Evolutionary conservation across 257 asterid genomes (phyloP), one percentile per base, ranked within the genome.

Genomic region (Fraxinus quadrangulata): DNA sequence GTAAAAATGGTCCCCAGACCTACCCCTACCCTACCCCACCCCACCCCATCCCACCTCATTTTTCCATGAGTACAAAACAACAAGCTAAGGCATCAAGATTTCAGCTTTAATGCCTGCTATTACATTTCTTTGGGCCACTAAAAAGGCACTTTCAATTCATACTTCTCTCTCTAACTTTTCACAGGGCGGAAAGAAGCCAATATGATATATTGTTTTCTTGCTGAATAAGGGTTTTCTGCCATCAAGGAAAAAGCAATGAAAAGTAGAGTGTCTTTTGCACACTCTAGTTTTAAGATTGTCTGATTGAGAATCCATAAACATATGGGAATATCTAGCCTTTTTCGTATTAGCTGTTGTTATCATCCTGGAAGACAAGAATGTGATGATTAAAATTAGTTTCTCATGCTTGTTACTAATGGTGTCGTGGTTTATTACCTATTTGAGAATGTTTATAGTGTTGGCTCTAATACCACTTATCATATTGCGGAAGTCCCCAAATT

Each of bases 41-140:
- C 45, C 12, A 39, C 13, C 13, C 45, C 45, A 39, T 9, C 45
- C 45, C 45, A 39, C 11, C 45, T 12, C 51, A 3, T 1, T 47
- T 80, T 75, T 72, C 87, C 82, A 88, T 88, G 85, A 84, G 86
- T 81, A 84, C 84, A 83, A 70, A 81, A 88, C 86, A 84, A 79
- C 81, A 81, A 86, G 80, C 73, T 82, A 84, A 86, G 81, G 86
- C 28, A 88, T 69, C 84, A 83, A 72, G 75, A 65, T 65, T 73
- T 81, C 92, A 93, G 88, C 97, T 91, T 92, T 87, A 87, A 82
- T 81, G 80, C 82, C 78, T 70, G 86, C 87, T 79, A 79, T 77
- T 42, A 45, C 89, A 82, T 82, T 83, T 89, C 94, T 92, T 94
- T 91, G 97, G 90, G 91, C 71, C 90, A 85, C 92, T 88, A 88